Percentiles rank a stretch among this genome's conserved stretches.
Evolutionary conservation across 495 filamentous ascomycete genomes (phyloP).

Genomic region (Corynascus novoguineensis): DNA sequence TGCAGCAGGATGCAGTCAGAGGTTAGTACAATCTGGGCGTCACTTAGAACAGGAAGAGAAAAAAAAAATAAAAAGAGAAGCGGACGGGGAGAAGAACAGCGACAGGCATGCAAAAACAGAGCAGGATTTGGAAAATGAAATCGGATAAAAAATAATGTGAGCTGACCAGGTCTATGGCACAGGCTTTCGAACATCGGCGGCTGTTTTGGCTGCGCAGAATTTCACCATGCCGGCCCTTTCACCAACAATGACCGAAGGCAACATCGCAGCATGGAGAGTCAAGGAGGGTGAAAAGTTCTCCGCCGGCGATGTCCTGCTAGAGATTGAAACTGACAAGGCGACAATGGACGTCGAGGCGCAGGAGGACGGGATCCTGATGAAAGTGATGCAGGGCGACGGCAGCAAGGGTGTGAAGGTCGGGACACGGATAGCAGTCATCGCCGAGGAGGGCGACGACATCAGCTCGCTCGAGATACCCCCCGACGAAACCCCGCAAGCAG

Average conservation of each 20-base stretch:
- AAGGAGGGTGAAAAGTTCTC: constrained; percentile 73
- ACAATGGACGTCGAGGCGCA: constrained; percentile 89
- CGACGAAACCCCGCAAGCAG: constrained; percentile 42
- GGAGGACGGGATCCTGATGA: constrained; percentile 72
- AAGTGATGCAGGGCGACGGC: constrained; percentile 67
- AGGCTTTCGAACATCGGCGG: constrained; percentile 61
- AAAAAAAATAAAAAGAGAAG: not conserved
- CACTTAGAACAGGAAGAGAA: not conserved
- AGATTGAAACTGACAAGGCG: constrained; percentile 86
- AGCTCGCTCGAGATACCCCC: constrained; percentile 60
- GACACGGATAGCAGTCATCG: constrained; percentile 66
- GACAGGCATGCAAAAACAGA: not conserved
- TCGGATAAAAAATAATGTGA: not conserved
- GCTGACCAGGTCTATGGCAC: not conserved
- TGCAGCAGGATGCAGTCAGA: constrained; percentile 47
- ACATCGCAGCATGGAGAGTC: constrained; percentile 69
- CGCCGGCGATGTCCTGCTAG: constrained; percentile 73
- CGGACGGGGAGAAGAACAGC: not conserved
- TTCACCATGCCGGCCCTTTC: constrained; percentile 84
- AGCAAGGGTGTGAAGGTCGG: constrained; percentile 68
- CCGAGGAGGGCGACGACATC: constrained; percentile 70
- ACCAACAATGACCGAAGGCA: constrained; percentile 83
- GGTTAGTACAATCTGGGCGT: constrained; percentile 31
- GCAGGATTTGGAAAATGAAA: not conserved
- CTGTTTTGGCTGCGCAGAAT: constrained; percentile 60